phyloP scores from a whole-genome alignment of 345 rosid genomes.

The Acer campestre region DNA sequence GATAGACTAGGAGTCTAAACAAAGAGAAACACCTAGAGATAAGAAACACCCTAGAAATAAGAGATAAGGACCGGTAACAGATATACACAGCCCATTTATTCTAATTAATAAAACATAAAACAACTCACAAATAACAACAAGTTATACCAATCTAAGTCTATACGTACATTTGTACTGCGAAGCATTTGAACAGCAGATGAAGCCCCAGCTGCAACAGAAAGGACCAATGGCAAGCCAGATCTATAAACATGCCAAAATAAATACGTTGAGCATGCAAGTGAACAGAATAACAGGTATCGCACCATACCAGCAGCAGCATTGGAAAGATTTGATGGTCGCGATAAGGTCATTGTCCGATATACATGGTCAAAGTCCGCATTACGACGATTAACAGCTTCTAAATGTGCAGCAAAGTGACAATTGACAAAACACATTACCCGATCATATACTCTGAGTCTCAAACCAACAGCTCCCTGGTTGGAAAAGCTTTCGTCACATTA shows the following conservation, averaged over 20 bases:
- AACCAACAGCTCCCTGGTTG: constrained; percentile 79
- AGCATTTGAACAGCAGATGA: constrained; percentile 61
- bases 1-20: too few species aligned
- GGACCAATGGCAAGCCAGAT: constrained; percentile 73
- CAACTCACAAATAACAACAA: too few species aligned
- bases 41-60: too few species aligned
- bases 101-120: too few species aligned
- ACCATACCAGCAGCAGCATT: constrained; percentile 68
- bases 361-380: constrained; percentile 86
- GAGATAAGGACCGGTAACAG: too few species aligned
- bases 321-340: constrained; percentile 52
- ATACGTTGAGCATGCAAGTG: constrained; percentile 60
- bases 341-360: constrained; percentile 63
- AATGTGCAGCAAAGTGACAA: constrained; percentile 87
- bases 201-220: constrained; percentile 81
- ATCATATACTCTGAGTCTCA: constrained; percentile 74
- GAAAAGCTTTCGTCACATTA: constrained; percentile 12
- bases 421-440: constrained; percentile 80
- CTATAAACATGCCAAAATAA: constrained; percentile 70
- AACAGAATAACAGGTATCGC: constrained; percentile 58
- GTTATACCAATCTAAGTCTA: constrained; percentile 8
- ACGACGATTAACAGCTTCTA: constrained; percentile 74
- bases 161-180: constrained; percentile 63
- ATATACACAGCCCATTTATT: too few species aligned
- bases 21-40: too few species aligned